These are phyloP conservation scores for Mytilinidion resinicola DNA, from an alignment of 495 filamentous ascomycete genomes.

Conservation along the genomic window DNA sequence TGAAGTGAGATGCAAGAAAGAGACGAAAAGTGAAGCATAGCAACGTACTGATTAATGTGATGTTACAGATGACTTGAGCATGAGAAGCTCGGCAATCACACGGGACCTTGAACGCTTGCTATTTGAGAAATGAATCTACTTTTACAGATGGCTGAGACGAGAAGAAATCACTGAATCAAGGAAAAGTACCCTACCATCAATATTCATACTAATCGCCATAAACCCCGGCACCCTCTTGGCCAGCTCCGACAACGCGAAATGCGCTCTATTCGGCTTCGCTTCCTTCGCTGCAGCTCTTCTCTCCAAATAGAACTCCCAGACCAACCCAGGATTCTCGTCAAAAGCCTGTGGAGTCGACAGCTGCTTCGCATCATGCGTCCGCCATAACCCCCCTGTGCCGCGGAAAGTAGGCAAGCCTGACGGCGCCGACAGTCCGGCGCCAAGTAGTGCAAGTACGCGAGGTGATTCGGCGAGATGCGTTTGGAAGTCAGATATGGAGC, in stretches of 20 bases:
- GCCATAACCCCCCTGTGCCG: conserved; percentile 17
- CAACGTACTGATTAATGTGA: too few relatives aligned
- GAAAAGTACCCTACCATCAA: conserved; percentile 7
- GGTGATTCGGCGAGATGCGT: conserved; percentile 7
- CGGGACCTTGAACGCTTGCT: too few relatives aligned
- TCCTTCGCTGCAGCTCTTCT: conserved; percentile 9
- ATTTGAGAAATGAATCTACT: too few relatives aligned
- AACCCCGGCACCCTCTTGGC: conserved; percentile 4
- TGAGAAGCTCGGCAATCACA: too few relatives aligned
- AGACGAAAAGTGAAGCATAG: too few relatives aligned
- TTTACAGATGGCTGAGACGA: too few relatives aligned
- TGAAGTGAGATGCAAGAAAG: too few relatives aligned
- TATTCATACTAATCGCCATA: conserved; percentile 18
- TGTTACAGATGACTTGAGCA: too few relatives aligned
- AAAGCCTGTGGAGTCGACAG: conserved; percentile 10
- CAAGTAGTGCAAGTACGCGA: conserved; percentile 16
- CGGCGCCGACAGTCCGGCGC: conserved; percentile 19
- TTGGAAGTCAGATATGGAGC: not conserved
- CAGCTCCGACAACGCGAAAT: conserved; percentile 13
- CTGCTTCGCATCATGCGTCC: conserved; percentile 9
- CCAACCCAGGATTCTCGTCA: conserved; percentile 12
- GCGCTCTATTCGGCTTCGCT: conserved; percentile 18
- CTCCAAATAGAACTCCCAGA: conserved; percentile 19
- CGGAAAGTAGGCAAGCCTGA: conserved; percentile 23
- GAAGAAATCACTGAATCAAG: too few relatives aligned